phyloP scores from a whole-genome alignment of 345 rosid genomes.

The Streptanthus diversifolius region DNA sequence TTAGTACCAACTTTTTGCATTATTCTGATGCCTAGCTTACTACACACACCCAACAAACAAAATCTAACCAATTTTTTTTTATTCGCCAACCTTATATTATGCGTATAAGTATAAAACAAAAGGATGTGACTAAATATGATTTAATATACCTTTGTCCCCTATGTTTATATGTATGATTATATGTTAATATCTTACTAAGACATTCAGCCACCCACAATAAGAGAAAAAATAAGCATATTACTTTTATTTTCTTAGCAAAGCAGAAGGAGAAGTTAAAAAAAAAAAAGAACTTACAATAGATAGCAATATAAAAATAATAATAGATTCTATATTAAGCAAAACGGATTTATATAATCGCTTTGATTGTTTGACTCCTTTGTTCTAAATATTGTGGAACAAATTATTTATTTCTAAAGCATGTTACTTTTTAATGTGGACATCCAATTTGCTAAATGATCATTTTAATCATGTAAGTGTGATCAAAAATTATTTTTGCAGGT shows the following conservation, averaged over 20 bases:
- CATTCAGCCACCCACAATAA: background rate
- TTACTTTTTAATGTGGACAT: too few species aligned
- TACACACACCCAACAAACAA: background rate
- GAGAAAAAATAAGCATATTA: background rate
- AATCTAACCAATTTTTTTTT: background rate
- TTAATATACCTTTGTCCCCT: background rate
- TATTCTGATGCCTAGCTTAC: constrained; percentile 11
- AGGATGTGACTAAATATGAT: background rate
- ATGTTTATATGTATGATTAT: background rate
- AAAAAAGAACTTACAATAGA: background rate
- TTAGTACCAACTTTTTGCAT: background rate
- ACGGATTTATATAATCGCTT: background rate
- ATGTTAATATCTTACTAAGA: background rate
- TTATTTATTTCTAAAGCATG: too few species aligned
- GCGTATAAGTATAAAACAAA: constrained; percentile 7
- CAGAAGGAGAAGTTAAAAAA: background rate
- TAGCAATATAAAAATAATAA: background rate
- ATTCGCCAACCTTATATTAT: background rate
- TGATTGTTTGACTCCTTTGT: background rate
- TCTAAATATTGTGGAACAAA: background rate
- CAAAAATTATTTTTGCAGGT: too few species aligned
- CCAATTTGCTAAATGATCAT: too few species aligned
- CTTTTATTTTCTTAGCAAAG: background rate
- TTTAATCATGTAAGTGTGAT: too few species aligned
- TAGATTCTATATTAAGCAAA: background rate